phyloP scores from a whole-genome alignment of 306 rosid genomes.

The Fagus sylvatica region DNA sequence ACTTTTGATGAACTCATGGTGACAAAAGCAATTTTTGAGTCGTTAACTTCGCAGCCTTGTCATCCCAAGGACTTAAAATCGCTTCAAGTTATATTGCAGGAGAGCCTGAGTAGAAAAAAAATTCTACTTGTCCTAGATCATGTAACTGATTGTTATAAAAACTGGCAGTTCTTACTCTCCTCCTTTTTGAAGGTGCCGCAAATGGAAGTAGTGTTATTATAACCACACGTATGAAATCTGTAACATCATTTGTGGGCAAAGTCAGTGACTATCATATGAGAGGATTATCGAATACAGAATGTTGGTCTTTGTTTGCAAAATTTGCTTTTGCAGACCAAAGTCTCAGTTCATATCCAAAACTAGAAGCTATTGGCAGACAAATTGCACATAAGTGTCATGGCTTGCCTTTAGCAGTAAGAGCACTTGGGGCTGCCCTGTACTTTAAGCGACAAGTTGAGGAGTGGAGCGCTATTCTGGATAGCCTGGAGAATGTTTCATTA shows the following conservation, averaged over 20 bases:
- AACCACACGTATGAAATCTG: slow-evolving; percentile 15
- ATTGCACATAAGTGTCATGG: slow-evolving; percentile 17
- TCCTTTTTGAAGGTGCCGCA: not conserved
- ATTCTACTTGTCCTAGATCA: slow-evolving; percentile 22
- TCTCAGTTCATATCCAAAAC: not conserved
- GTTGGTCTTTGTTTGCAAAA: slow-evolving; percentile 11
- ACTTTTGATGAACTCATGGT: not conserved
- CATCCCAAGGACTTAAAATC: too few species aligned
- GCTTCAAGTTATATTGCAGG: not conserved
- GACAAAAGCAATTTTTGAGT: slow-evolving; percentile 21
- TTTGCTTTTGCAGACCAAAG: not conserved
- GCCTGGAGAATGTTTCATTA: too few species aligned
- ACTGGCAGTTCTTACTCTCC: too few species aligned
- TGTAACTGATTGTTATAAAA: not conserved
- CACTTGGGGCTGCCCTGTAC: slow-evolving; percentile 18
- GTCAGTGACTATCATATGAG: not conserved
- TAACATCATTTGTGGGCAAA: not conserved
- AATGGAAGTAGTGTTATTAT: slow-evolving; percentile 11
- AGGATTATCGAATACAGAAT: not conserved
- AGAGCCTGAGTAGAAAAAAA: not conserved
- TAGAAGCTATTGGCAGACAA: slow-evolving; percentile 13
- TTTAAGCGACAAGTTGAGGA: too few species aligned
- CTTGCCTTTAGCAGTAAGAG: slow-evolving; percentile 20
- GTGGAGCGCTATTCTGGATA: too few species aligned
- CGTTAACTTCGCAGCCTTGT: not conserved